Base-by-base conservation (phyloP, 805 yeast species). In the Lachancea fermentati region DNA sequence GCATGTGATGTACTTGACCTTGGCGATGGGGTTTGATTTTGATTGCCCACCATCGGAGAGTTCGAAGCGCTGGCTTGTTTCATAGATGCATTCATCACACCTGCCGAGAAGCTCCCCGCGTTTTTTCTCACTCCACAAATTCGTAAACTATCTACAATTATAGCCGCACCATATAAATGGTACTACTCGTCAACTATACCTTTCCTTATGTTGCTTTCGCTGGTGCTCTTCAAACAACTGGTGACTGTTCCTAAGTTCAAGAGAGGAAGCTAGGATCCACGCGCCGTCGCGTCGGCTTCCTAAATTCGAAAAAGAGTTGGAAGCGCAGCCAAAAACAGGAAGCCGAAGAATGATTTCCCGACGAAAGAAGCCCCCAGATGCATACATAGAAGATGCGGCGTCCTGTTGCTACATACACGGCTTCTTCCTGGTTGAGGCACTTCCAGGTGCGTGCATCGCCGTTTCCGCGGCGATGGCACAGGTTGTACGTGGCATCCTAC, bases 1-100 rank as follows among this genome's bases (percentile, higher is more conserved):
- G 24, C 29, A 16, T 40, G 34, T 12, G 39, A 40, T 15, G 43
- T 35, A 22, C 43, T 40, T 22, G 43, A 40, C n/a, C 35, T 33
- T 19, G 43, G 43, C 32, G 43, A 40, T 14, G 43, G 39, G 11
- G 43, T 34, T 17, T 34, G 43, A 5, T 40, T 36, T 12, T 30
- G 34, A 26, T 43, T 30, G 43, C 49, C 33, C 19, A 31, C 28
- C 32, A 12, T 19, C 16, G 43, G 35, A 16, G 39, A 34, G 32
- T 39, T 39, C 30, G 32, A 19, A 14, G 25, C 36, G 29, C 43
- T 40, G 19, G 19, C 19, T 16, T 31, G 19, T 31, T 31, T 31
- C 17, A 22, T 34, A 11, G 36, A 24, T 24, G 36, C 13, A 26
- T 33, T 33, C 42, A 39, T 39, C 42, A 30, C 32, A 13, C 15